Percentiles rank a stretch among this genome's conserved stretches.
These are phyloP conservation scores for Saccharomycopsis vini DNA, from an alignment of 805 yeast genomes.

Conservation along the genomic window DNA sequence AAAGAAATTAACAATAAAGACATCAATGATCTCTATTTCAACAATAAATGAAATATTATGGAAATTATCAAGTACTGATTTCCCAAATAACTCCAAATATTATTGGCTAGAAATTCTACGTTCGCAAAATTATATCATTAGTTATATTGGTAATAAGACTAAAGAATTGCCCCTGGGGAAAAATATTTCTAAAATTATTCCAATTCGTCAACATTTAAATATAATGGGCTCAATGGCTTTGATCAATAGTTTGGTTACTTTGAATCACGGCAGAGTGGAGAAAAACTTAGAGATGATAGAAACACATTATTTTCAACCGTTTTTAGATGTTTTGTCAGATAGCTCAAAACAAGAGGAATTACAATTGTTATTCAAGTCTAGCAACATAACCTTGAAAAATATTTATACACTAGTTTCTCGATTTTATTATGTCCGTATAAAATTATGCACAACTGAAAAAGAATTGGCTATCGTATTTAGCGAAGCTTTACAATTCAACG, in stretches of 20 bases:
- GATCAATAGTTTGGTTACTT: neutral
- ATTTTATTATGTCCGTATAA: constrained; percentile 9
- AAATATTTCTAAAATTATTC: neutral
- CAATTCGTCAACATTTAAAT: neutral
- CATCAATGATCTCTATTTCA: neutral
- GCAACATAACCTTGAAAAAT: neutral
- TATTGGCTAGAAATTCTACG: constrained; percentile 7
- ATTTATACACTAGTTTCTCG: constrained; percentile 7
- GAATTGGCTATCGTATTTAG: constrained; percentile 6
- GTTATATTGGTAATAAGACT: neutral
- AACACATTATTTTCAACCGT: constrained; percentile 6
- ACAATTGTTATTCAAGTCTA: neutral
- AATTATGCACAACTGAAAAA: neutral
- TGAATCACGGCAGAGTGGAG: neutral
- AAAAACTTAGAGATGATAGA: constrained; percentile 1
- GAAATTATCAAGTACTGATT: constrained; percentile 6
- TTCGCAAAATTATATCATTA: constrained; percentile 12
- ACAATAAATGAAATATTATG: constrained; percentile 13
- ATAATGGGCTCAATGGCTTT: constrained; percentile 7
- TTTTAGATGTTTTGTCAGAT: constrained; percentile 1
- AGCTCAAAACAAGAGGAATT: neutral
- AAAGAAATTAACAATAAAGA: neutral
- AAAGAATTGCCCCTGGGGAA: neutral
- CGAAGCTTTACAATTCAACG: constrained; percentile 4
- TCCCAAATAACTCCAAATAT: constrained; percentile 1